These are phyloP conservation scores for Aspergillus candidus DNA, from an alignment of 2,329 filamentous ascomycete genomes.

Conservation along the genomic window DNA sequence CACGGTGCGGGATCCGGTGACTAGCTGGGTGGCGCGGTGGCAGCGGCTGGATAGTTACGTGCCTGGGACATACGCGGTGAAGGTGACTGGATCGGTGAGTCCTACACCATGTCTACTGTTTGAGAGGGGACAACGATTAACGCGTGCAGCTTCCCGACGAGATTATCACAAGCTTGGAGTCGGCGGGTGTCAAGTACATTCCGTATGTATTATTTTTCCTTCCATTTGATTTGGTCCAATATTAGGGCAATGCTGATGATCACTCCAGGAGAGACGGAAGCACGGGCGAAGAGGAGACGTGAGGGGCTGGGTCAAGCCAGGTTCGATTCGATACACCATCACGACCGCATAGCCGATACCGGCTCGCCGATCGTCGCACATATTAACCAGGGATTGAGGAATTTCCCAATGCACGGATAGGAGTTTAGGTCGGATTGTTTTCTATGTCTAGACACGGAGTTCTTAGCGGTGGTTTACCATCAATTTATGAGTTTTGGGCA, in stretches of 20 bases:
- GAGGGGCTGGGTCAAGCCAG: constrained; percentile 3
- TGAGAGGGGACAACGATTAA: not conserved
- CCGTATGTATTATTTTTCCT: constrained; percentile 43
- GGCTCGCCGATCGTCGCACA: no score
- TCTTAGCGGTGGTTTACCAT: no score
- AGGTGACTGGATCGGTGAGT: constrained; percentile 74
- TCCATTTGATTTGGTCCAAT: not conserved
- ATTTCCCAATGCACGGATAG: no score
- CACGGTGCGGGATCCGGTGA: constrained; percentile 71
- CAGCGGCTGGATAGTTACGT: constrained; percentile 86
- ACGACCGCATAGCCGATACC: no score
- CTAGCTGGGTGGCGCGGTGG: constrained; percentile 95
- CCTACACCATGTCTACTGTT: not conserved
- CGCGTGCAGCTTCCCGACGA: constrained; percentile 49
- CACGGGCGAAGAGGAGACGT: constrained; percentile 40
- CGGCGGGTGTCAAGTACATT: constrained; percentile 56
- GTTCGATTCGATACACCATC: no score
- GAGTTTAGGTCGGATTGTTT: no score
- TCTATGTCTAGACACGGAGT: no score
- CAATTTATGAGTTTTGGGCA: no score
- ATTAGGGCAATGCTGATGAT: constrained; percentile 6
- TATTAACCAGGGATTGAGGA: no score
- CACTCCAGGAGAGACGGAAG: constrained; percentile 40
- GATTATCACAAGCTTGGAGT: constrained; percentile 50
- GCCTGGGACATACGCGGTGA: constrained; percentile 84